Percentiles rank a stretch among this genome's conserved stretches.
phyloP scores from a whole-genome alignment of 2,329 filamentous ascomycete species.

The Ramichloridium luteum region DNA sequence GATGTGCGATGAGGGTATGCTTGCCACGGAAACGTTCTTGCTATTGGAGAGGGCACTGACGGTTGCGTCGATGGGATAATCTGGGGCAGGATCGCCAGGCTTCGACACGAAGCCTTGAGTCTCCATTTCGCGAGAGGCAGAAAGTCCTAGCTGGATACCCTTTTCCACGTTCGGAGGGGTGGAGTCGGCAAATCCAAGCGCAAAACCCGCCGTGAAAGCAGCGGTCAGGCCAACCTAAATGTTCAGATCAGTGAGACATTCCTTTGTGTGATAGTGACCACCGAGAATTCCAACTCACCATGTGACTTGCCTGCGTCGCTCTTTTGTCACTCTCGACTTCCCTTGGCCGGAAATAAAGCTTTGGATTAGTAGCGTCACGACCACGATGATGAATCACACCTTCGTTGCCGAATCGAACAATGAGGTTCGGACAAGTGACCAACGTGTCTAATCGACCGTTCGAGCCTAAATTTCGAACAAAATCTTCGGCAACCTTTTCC shows the following conservation, averaged over 20 bases:
- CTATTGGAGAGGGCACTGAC: constrained; percentile 16
- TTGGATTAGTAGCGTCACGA: constrained; percentile 23
- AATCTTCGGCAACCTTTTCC: constrained; percentile 24
- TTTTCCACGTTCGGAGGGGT: constrained; percentile 19
- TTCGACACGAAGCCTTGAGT: constrained; percentile 18
- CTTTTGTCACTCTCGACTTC: constrained; percentile 15
- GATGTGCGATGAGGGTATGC: constrained; percentile 22
- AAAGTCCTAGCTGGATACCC: constrained; percentile 20
- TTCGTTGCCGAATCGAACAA: constrained; percentile 24
- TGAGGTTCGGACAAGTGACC: constrained; percentile 25
- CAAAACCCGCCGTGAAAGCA: constrained; percentile 24
- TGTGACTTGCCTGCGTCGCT: constrained; percentile 3
- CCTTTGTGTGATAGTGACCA: background rate
- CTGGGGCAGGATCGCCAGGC: constrained; percentile 14
- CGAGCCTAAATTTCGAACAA: constrained; percentile 23
- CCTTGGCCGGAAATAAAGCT: constrained; percentile 22
- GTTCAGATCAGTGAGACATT: constrained; percentile 8
- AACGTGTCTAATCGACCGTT: constrained; percentile 25
- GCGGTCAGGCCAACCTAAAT: constrained; percentile 18
- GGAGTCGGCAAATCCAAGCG: constrained; percentile 22
- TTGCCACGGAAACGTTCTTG: constrained; percentile 17
- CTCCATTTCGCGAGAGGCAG: constrained; percentile 18
- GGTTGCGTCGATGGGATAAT: constrained; percentile 19
- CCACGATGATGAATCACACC: constrained; percentile 25
- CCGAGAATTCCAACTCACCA: constrained; percentile 3